Base-by-base conservation (phyloP, 202 grass and related monocot genomes). In the Digitaria exilis region DNA sequence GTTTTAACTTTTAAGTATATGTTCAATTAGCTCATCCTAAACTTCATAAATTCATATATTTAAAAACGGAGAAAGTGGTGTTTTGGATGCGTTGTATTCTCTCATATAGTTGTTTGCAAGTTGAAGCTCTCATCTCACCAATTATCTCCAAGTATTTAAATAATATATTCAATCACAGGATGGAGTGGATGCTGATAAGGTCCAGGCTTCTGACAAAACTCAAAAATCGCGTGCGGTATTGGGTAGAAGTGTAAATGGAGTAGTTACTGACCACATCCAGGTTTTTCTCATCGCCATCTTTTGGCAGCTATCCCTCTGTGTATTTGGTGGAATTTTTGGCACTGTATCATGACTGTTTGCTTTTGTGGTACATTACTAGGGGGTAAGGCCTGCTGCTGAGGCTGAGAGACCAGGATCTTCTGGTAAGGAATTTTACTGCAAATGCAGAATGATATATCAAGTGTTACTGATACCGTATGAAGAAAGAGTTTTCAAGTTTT, bases 191-290 rank as follows among this genome's bases (percentile, higher is more conserved):
- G 80, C 81, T 29, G 94, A 94, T 73, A 97, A 84, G 81, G 37
- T 60, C 78, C 90, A 88, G 67, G 54, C 77, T 78, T 90, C 93
- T 76, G 96, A 92, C 65, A 99, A 88, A 86, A 87, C 55, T 86
- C 66, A 81, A 76, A 98, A 83, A 86, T 51, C 93, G 42, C 93
- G 89, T n/a, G 65, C 84, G 31, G 69, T 99, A 41, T 78, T 99
- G 81, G 91, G 85, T 65, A 99, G 88, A 86, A 74, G 91, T 80
- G 91, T 91, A 86, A 99, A 99, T 89, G 96, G 96, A 67, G 88
- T 90, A 37, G 55, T 93, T 85, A 86, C 88, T 61, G 96, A 99
- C 77, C 79, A 89, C 60, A 81, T 88, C 86, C 96, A 96, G 93
- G 96, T 99, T 77, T 71, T 52, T 90, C 30, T 75, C 62, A 73